Base-by-base conservation (phyloP, 140 eudicot species). In the Artemisia princeps region DNA sequence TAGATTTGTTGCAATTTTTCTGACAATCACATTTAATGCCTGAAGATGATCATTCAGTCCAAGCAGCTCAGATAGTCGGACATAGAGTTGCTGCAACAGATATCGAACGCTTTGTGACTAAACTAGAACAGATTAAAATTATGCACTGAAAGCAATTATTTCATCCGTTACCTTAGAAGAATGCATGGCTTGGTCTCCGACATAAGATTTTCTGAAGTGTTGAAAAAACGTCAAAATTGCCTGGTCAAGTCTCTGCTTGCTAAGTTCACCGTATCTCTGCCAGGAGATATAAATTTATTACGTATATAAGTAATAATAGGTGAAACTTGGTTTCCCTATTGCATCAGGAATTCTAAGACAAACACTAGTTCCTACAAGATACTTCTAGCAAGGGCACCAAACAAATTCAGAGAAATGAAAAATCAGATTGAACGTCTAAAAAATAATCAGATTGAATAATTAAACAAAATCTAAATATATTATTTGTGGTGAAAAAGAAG, bases 161-260 rank as follows among this genome's bases (percentile, higher is more conserved):
- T 42, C 46, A 42, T 45, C 10, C 3, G 10, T 65, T 80, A 87
- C 97, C 96, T 91, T 87, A 24, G 96, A 88, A 58, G 95, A 86
- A 72, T 87, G 95, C 95, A 92, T 88, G 23, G 95, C 96, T 58
- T 88, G 94, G 37, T 92, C 96, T 23, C 96, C 97, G 17, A 91
- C 94, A 75, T 87, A 87, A 78, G 92, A 84, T 77, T 82, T 85
- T 76, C 95, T 83, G 64, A 91, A 85, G 80, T 80, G 78, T 72
- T 85, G 96, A 71, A 91, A 91, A 79, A 91, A 91, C 8, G 87
- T 80, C 60, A 91, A 84, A 58, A 91, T 80, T 49, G 97, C 96
- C 64, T 87, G 97, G 77, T 87, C 97, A 73, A 91, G 95, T 75
- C 97, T 80, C 61, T 91, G 96, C 80, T 88, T 91, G 87, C 95